Conservation (phyloP, 345 rosid genomes). For the Hypericum perforatum region DNA sequence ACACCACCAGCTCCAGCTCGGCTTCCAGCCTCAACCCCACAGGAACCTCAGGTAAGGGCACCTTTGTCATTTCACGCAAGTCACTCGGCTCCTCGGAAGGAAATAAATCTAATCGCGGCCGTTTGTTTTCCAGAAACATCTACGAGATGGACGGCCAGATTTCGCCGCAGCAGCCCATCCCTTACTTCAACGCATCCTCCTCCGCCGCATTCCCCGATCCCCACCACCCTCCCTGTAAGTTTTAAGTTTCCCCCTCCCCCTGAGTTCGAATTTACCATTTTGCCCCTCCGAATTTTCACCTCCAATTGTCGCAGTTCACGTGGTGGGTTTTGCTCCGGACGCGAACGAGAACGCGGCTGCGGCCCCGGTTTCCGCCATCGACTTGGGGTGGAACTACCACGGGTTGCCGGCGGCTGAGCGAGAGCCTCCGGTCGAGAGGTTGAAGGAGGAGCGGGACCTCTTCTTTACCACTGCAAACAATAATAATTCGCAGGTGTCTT, state of each 20-base stretch:
- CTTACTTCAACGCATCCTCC: conserved; percentile 19
- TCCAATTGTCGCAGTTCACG: conserved; percentile 47
- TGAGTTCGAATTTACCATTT: no score
- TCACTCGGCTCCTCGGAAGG: conserved; percentile 14
- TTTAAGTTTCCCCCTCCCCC: neutral
- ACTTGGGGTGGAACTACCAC: conserved; percentile 50
- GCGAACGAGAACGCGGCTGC: no score
- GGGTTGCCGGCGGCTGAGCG: neutral
- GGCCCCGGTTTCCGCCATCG: conserved; percentile 35
- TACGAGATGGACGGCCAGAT: conserved; percentile 40
- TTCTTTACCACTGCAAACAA: conserved; percentile 3
- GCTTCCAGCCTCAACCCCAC: conserved; percentile 19
- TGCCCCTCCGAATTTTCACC: no score
- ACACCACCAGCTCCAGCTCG: conserved; percentile 36
- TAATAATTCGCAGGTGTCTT: conserved; percentile 64
- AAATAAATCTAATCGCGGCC: neutral
- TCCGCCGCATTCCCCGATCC: conserved; percentile 67
- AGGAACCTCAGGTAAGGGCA: conserved; percentile 38
- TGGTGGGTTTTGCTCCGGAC: conserved; percentile 71
- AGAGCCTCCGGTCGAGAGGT: conserved; percentile 45
- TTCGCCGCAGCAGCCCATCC: conserved; percentile 36
- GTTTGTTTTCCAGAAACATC: conserved; percentile 29
- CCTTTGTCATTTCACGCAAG: neutral
- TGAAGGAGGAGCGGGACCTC: conserved; percentile 55
- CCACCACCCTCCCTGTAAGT: conserved; percentile 45